Percentiles rank a stretch among this genome's conserved stretches.
phyloP scores from a whole-genome alignment of 495 filamentous ascomycete species.

The Cenococcum geophilum region DNA sequence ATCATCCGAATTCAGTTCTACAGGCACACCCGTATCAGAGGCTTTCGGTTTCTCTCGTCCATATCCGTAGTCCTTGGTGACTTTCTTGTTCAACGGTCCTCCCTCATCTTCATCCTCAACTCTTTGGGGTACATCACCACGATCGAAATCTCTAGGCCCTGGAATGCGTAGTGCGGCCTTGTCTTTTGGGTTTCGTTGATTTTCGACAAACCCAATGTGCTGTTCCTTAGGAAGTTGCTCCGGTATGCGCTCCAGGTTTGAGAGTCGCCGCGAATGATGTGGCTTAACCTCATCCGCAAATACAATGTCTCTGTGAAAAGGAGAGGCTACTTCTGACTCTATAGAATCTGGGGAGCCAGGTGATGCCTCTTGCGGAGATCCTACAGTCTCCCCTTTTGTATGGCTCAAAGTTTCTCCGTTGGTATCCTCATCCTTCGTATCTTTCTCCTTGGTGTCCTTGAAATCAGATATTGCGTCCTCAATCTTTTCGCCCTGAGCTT shows the following conservation, averaged over 20 bases:
- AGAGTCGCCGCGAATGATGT: constrained; percentile 26
- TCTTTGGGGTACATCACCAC: constrained; percentile 61
- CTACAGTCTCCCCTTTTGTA: not conserved
- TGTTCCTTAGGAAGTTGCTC: constrained; percentile 57
- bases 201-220: constrained; percentile 79
- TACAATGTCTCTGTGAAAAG: constrained; percentile 47
- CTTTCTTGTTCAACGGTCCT: constrained; percentile 12
- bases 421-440: constrained; percentile 32
- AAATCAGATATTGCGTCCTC: constrained; percentile 22
- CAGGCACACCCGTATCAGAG: not conserved
- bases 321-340: not conserved
- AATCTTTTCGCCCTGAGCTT: constrained; percentile 46
- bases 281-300: constrained; percentile 57
- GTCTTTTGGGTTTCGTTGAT: constrained; percentile 69
- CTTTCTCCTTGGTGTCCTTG: constrained; percentile 27
- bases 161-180: constrained; percentile 74
- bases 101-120: constrained; percentile 41
- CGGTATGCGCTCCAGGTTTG: constrained; percentile 43
- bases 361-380: not conserved
- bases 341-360: not conserved
- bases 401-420: constrained; percentile 21
- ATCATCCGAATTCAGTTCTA: constrained; percentile 37
- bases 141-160: constrained; percentile 78
- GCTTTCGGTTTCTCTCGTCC: constrained; percentile 4
- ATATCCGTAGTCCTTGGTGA: constrained; percentile 14